Evolutionary conservation across 1,139 yeast genomes (phyloP), one percentile per base, ranked within the genome.

Genomic region (Hansenula sp.): DNA sequence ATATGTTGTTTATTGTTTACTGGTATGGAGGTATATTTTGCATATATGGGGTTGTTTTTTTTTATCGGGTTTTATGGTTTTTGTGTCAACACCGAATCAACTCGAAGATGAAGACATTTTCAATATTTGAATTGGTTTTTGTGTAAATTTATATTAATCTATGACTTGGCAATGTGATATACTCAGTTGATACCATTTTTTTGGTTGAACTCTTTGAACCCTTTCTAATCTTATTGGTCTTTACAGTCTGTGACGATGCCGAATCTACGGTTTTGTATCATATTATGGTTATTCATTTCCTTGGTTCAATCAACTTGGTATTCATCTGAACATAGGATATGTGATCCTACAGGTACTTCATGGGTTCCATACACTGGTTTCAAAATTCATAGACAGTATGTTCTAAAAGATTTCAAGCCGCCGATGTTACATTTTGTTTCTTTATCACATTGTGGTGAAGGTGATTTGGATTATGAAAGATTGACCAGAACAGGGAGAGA

Each of bases 391-490:
- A 65, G 82, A 34, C 72, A 74, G 29, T 75, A 73, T 48, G 71
- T 69, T 28, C 52, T 77, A 26, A 62, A 66, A 32, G 64, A 71
- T 4, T 47, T 64, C 6, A 55, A 61, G 7, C 71, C 72, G 1
- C 68, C 69, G 1, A 57, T 74, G 25, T 61, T 69, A 41, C 79
- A 72, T 45, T 71, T 69, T 46, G 57, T 81, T 10, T 60, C 74
- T 1, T 52, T 82, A 14, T 65, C 75, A 0, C 81, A 75, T 49
- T 83, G 90, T 55, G 59, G 68, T 24, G 62, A 64, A 14, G 90
- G 90, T 0, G 57, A 57, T n/a, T 65, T 71, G 4, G 73, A 71
- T 39, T 73, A 69, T 55, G 75, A 69, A 36, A 65, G 73, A 36
- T 64, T 62, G 2, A 40, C 66, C 5, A 51, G 64, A 38, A 60